Conservation (phyloP, 306 rosid species). For the Boehmeria nivea region DNA sequence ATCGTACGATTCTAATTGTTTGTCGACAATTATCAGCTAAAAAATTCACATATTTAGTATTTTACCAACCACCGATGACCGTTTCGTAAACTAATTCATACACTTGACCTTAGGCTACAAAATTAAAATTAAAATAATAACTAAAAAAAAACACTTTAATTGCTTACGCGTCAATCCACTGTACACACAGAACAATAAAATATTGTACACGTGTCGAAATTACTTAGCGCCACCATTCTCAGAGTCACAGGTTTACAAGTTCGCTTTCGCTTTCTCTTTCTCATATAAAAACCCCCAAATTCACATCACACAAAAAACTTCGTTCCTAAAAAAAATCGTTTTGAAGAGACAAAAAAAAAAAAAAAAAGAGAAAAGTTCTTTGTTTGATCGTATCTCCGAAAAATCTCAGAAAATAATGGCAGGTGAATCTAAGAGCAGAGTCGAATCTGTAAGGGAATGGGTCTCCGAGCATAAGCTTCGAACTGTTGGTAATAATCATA, state of each 20-base stretch:
- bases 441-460: conserved; percentile 70
- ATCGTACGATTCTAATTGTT: too few relatives aligned
- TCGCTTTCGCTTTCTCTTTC: conserved; percentile 29
- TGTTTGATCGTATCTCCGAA: background rate
- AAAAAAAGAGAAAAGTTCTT: background rate
- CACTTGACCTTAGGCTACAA: too few relatives aligned
- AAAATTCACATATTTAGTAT: too few relatives aligned
- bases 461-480: conserved; percentile 86
- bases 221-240: conserved; percentile 18
- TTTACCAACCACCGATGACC: too few relatives aligned
- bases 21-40: too few relatives aligned
- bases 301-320: too few relatives aligned
- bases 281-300: background rate
- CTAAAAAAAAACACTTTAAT: background rate
- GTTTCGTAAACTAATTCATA: too few relatives aligned
- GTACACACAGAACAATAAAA: background rate
- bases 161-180: background rate
- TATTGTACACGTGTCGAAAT: background rate
- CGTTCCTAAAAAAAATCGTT: too few relatives aligned
- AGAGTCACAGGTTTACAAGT: conserved; percentile 27
- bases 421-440: conserved; percentile 50
- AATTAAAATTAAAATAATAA: too few relatives aligned
- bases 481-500: conserved; percentile 54
- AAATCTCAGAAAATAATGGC: conserved; percentile 36
- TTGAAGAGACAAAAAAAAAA: background rate